Evolutionary conservation across 768 basidiomycete genomes (phyloP), one percentile per base, ranked within the genome.

Genomic region (Mycena filopes): DNA sequence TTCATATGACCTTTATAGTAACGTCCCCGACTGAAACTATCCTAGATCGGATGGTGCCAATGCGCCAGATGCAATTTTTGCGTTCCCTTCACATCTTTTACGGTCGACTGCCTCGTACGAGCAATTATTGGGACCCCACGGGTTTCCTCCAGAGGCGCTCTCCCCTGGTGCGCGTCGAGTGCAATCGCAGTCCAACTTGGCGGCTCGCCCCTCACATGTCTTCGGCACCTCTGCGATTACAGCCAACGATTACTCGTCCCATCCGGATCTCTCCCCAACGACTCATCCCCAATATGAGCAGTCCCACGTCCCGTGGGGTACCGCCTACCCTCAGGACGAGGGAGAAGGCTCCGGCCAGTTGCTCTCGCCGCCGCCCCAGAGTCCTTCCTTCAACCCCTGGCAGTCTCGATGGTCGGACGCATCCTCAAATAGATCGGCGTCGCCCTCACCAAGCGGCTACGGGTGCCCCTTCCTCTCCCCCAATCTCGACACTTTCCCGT

Each of bases 201-300:
- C 25, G 1, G 3, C 23, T 25, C 13, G 28, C 21, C 41, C 13
- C 51, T 4, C 20, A 6, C 20, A 12, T 18, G 10, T 13, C 26
- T 20, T 20, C 3, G 45, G 55, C 53, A 10, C n/a, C 29, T 54
- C 10, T 48, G 60, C 51, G 7, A 25, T 62, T n/a, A n/a, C n/a
- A 8, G 60, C 45, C 4, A 50, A 60, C 42, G 59, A 60, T 8
- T 29, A 55, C 43, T 29, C 40, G 12, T 41, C 54, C 4, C 41
- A 40, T 20, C 42, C 40, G 12, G 26, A 43, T 15, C 54, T 55
- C 26, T 41, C 54, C 18, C 53, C 53, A 26, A 54, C 41, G 18
- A 38, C 47, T 6, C 11, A 21, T 6, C 8, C 51, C 33, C n/a
- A 53, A 6, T 2, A 33, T 7, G 51, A 53, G 16, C 51, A 40